A percentile compares a stretch with the other conserved stretches of the same genome.
These are phyloP conservation scores for Microbotryomycetes sp. DNA, from an alignment of 1,284 basidiomycete species.

Conservation along the genomic window DNA sequence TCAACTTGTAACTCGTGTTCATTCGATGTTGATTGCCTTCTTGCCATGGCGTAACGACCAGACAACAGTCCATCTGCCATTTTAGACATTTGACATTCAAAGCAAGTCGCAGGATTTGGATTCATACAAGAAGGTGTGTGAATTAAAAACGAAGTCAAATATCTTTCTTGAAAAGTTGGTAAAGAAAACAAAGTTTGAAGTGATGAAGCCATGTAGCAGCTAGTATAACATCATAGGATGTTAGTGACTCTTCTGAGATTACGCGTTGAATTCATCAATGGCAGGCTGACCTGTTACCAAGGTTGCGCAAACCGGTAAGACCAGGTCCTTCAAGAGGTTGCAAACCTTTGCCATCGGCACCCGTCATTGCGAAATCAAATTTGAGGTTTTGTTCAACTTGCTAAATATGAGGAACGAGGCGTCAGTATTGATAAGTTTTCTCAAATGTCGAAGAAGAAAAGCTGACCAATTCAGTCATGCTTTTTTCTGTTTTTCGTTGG, in stretches of 20 bases:
- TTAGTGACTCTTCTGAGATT: not conserved
- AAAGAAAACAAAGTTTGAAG: constrained; percentile 82
- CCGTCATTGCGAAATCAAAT: constrained; percentile 89
- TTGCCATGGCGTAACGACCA: constrained; percentile 76
- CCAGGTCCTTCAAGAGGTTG: constrained; percentile 84
- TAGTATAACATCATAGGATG: constrained; percentile 39
- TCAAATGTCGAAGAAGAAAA: not conserved
- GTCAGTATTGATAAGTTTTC: not conserved
- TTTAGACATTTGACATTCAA: constrained; percentile 94
- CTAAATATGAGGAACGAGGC: constrained; percentile 44
- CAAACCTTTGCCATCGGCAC: constrained; percentile 80
- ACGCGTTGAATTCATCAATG: not conserved
- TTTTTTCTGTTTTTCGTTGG: constrained; percentile 91
- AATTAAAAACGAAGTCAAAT: constrained; percentile 52
- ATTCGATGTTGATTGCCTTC: not conserved
- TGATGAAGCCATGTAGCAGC: constrained; percentile 96
- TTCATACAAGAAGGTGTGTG: constrained; percentile 65
- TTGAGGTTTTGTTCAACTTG: constrained; percentile 96
- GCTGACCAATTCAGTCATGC: constrained; percentile 84
- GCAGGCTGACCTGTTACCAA: constrained; percentile 72
- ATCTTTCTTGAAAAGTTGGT: constrained; percentile 67
- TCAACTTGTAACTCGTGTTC: not conserved
- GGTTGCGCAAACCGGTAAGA: constrained; percentile 80
- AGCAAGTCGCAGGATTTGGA: constrained; percentile 68
- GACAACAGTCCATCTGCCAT: constrained; percentile 86